Evolutionary conservation across 768 basidiomycete genomes (phyloP), one percentile per base, ranked within the genome.

Genomic region (Kwoniella botswanensis): DNA sequence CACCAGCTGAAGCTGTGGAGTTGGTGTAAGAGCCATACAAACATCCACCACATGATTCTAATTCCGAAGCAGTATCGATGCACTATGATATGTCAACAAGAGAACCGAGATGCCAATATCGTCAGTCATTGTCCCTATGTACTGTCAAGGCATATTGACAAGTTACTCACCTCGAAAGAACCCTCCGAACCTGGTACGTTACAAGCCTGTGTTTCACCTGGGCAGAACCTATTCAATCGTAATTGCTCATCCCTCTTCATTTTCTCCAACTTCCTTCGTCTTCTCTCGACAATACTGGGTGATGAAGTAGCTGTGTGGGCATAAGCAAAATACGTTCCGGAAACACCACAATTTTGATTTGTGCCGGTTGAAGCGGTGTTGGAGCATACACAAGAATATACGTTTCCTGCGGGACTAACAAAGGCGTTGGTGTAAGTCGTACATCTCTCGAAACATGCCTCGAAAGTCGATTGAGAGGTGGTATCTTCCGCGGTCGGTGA

Each of bases 31-130:
- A 56, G 21, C 55, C 55, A 4, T 29, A 21, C n/a, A 56, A 22
- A 21, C 55, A 56, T 12, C 55, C 55, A 29, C 55, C 55, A 22
- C 18, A 56, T 21, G 55, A 56, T 29, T 56, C 55, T 13, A 56
- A 29, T 13, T 56, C 55, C 22, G 55, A 22, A 3, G 22, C 10
- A 21, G 55, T 56, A 29, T 56, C 55, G 55, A 56, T 56, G 55
- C 55, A 56, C 55, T 56, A 22, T 29, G 12, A 24, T 56, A 2
- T 21, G 2, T 13, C 55, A 21, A 22, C 11, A 11, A 7, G 35
- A 35, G 7, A 35, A 35, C 4, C 35, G 4, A 26, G 26, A 35
- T 35, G 4, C 35, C 35, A 35, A 6, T 9, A 35, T 35, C 35
- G 35, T 35, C 4, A 35, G 35, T 4, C 35, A 35, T 4, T 4